These are phyloP conservation scores for Penicillium sp. DNA, from an alignment of 2,329 filamentous ascomycete species.

Conservation along the genomic window DNA sequence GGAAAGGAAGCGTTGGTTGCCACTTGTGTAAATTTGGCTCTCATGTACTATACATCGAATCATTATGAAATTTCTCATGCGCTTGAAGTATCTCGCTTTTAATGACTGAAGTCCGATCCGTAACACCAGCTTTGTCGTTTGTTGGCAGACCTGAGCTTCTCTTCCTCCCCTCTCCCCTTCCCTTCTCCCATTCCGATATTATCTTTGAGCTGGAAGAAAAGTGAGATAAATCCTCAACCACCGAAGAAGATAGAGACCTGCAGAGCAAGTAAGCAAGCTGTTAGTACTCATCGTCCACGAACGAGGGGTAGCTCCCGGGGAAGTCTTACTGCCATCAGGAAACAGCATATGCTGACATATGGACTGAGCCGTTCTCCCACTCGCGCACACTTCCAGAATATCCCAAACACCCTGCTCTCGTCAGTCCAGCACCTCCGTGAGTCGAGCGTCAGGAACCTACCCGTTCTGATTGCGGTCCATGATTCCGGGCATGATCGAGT, in stretches of 20 bases:
- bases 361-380: constrained; percentile 91
- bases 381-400: constrained; percentile 94
- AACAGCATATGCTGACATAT: constrained; percentile 90
- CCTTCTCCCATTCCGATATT: not conserved
- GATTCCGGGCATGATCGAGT: constrained; percentile 82
- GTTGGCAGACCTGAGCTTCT: not conserved
- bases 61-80: constrained; percentile 20
- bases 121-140: not conserved
- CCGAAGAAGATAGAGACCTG: constrained; percentile 41
- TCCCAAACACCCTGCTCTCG: constrained; percentile 64
- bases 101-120: not conserved
- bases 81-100: constrained; percentile 8
- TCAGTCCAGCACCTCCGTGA: constrained; percentile 2
- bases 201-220: not conserved
- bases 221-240: constrained; percentile 20
- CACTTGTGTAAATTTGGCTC: constrained; percentile 17
- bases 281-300: constrained; percentile 1
- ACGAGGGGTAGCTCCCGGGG: not conserved
- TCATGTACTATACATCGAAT: constrained; percentile 32
- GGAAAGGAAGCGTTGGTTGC: constrained; percentile 10
- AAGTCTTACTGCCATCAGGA: constrained; percentile 81
- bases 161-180: not conserved
- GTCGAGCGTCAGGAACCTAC: constrained; percentile 49
- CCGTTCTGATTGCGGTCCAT: constrained; percentile 92
- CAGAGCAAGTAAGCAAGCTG: not conserved